A percentile compares a stretch with the other conserved stretches of the same genome.
phyloP scores from a whole-genome alignment of 2,329 filamentous ascomycete genomes.

The Bipolaris victoriae region DNA sequence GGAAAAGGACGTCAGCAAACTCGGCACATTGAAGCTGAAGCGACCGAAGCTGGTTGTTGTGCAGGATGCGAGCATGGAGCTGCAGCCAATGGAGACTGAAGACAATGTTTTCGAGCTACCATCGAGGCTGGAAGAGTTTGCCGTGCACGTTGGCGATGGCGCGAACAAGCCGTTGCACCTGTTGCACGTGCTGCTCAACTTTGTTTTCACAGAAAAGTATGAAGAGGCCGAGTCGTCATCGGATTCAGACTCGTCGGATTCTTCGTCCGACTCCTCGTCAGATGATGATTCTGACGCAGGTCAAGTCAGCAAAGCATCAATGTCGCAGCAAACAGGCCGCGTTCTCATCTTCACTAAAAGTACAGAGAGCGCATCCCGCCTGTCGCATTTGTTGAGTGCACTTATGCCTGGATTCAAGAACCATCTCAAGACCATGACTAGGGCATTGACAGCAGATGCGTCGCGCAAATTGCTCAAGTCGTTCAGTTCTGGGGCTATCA shows the following conservation, averaged over 20 bases:
- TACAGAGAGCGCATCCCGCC: slow-evolving; percentile 83
- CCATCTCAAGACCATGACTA: slow-evolving; percentile 73
- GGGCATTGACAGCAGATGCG: slow-evolving; percentile 74
- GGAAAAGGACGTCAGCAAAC: slow-evolving; percentile 81
- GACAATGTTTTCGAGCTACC: slow-evolving; percentile 63
- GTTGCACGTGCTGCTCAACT: slow-evolving; percentile 72
- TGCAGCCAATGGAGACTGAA: slow-evolving; percentile 30
- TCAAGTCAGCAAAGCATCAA: slow-evolving; percentile 8
- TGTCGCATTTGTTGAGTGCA: slow-evolving; percentile 77
- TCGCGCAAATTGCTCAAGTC: slow-evolving; percentile 70
- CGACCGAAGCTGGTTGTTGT: slow-evolving; percentile 79
- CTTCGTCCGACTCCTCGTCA: background rate
- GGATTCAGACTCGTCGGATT: background rate
- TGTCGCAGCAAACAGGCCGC: slow-evolving; percentile 34
- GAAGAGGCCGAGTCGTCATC: slow-evolving; percentile 3
- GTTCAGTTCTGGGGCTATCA: slow-evolving; percentile 68
- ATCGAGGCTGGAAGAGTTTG: slow-evolving; percentile 54
- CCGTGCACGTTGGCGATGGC: slow-evolving; percentile 58
- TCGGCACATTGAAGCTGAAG: slow-evolving; percentile 73
- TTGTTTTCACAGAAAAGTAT: slow-evolving; percentile 47
- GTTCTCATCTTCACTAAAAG: slow-evolving; percentile 89
- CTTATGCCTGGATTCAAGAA: slow-evolving; percentile 65
- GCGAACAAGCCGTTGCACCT: slow-evolving; percentile 76
- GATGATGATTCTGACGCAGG: slow-evolving; percentile 21
- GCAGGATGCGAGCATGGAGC: slow-evolving; percentile 57